phyloP scores from a whole-genome alignment of 2,329 filamentous ascomycete species.

The Fusarium sororula region DNA sequence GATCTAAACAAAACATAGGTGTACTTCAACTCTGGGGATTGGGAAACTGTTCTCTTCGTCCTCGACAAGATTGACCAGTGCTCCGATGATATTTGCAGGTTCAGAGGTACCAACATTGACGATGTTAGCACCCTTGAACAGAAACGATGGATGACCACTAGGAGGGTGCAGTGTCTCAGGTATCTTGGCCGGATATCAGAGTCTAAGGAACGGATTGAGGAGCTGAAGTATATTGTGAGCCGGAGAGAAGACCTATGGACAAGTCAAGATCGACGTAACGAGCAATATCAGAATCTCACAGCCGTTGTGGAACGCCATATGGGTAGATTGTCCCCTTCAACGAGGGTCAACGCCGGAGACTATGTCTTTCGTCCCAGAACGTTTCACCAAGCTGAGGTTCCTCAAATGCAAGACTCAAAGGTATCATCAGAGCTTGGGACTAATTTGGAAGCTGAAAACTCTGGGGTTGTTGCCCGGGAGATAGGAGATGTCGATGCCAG shows the following conservation, averaged over 20 bases:
- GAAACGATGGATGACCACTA: neutral
- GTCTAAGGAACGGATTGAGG: neutral
- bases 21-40: neutral
- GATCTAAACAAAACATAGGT: neutral
- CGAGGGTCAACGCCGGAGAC: neutral
- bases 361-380: neutral
- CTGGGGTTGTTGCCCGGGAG: neutral
- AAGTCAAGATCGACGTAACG: neutral
- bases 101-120: neutral
- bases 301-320: neutral
- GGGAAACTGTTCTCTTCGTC: neutral
- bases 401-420: neutral
- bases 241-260: neutral
- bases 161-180: neutral
- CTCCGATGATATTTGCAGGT: neutral
- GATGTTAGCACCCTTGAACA: neutral
- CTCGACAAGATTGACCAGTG: neutral
- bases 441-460: neutral
- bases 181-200: neutral
- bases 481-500: neutral
- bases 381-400: neutral
- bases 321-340: neutral
- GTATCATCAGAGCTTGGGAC: neutral
- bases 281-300: neutral
- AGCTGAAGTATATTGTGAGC: neutral